Evolutionary conservation across 1,139 yeast species (phyloP).

Genomic region (Debaryomyces nepalensis): DNA sequence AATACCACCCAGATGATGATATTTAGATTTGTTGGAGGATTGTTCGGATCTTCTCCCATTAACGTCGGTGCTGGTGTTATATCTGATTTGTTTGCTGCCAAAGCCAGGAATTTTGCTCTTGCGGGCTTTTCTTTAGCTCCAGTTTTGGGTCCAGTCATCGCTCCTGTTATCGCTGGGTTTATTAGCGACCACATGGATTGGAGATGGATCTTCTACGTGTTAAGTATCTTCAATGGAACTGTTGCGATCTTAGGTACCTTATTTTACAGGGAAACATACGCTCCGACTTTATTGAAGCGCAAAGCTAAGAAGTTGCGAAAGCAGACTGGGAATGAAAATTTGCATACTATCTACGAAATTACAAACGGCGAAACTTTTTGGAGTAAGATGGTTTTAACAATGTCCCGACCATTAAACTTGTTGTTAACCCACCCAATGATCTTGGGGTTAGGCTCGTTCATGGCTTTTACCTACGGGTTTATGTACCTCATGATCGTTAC

Average conservation of each 20-base stretch:
- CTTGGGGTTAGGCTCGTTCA: conserved; percentile 49
- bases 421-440: conserved; percentile 52
- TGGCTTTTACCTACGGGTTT: conserved; percentile 53
- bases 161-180: conserved; percentile 63
- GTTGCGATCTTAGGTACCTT: conserved; percentile 42
- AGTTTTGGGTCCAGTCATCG: conserved; percentile 63
- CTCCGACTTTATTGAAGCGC: conserved; percentile 41
- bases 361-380: conserved; percentile 38
- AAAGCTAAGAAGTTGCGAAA: conserved; percentile 39
- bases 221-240: conserved; percentile 46
- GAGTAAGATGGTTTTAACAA: conserved; percentile 37
- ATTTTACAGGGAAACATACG: conserved; percentile 45
- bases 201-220: conserved; percentile 52
- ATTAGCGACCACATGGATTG: conserved; percentile 50
- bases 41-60: conserved; percentile 47
- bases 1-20: conserved; percentile 46
- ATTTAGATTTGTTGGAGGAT: conserved; percentile 46
- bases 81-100: conserved; percentile 43
- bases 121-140: conserved; percentile 51
- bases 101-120: conserved; percentile 42
- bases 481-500: conserved; percentile 53
- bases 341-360: conserved; percentile 50
- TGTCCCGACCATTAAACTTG: conserved; percentile 45
- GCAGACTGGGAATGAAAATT: conserved; percentile 41
- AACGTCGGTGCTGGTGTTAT: conserved; percentile 52